These are phyloP conservation scores for Fusarium heterosporum DNA, from an alignment of 2,329 filamentous ascomycete genomes.

Conservation along the genomic window DNA sequence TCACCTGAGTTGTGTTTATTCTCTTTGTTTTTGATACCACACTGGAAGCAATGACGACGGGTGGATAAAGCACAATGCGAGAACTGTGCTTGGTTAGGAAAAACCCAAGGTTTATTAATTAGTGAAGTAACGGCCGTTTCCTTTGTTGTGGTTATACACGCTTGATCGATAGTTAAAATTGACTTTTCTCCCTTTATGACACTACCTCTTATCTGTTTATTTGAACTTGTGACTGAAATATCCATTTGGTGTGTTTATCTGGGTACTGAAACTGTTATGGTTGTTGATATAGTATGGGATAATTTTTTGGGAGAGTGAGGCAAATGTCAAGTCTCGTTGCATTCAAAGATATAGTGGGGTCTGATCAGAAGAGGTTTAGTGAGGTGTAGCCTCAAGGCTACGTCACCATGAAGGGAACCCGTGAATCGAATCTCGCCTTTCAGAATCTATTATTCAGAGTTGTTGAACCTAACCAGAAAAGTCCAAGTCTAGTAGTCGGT, in stretches of 20 bases:
- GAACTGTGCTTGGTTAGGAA: conserved; percentile 25
- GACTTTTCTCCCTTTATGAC: conserved; percentile 8
- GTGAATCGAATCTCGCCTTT: neutral
- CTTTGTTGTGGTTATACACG: conserved; percentile 37
- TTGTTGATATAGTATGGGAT: neutral
- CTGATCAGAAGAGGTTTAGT: conserved; percentile 21
- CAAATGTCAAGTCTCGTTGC: neutral
- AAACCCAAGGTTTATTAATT: conserved; percentile 28
- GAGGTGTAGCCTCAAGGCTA: conserved; percentile 24
- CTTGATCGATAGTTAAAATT: conserved; percentile 39
- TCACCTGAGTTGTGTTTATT: conserved; percentile 28
- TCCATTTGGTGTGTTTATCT: too few species aligned
- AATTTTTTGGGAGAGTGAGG: neutral
- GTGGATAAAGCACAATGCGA: conserved; percentile 23
- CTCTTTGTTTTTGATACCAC: conserved; percentile 42
- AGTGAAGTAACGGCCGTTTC: conserved; percentile 32
- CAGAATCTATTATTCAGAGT: conserved; percentile 3
- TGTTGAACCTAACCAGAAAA: neutral
- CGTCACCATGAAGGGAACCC: conserved; percentile 26
- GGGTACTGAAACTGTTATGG: neutral
- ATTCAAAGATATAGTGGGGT: conserved; percentile 1
- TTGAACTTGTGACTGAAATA: neutral
- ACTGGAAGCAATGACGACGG: conserved; percentile 34
- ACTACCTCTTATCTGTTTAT: neutral
- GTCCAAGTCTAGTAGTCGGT: neutral